phyloP scores from a whole-genome alignment of 2,329 filamentous ascomycete species.

The Pezicula radicicola region DNA sequence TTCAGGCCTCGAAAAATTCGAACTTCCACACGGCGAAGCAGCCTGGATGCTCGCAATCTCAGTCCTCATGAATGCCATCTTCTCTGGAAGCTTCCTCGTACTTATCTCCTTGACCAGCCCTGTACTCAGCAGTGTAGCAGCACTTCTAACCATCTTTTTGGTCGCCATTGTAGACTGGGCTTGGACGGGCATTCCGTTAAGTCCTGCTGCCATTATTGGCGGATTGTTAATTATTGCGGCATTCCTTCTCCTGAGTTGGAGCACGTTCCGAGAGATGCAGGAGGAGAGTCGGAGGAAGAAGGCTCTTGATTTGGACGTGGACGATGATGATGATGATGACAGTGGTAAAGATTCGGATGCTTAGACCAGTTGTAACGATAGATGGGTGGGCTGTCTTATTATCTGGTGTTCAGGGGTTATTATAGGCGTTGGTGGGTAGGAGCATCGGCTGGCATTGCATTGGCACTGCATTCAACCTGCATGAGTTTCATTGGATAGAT shows the following conservation, averaged over 20 bases:
- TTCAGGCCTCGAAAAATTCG: conserved; percentile 77
- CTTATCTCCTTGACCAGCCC: conserved; percentile 91
- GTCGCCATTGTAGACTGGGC: conserved; percentile 91
- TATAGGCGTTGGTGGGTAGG: too few species aligned
- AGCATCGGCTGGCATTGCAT: too few species aligned
- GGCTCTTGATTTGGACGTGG: conserved; percentile 34
- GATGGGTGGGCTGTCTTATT: too few species aligned
- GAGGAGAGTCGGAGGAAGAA: conserved; percentile 69
- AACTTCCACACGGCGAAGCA: conserved; percentile 72
- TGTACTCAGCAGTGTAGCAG: conserved; percentile 87
- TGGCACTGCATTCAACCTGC: too few species aligned
- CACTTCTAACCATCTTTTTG: conserved; percentile 93
- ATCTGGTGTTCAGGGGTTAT: too few species aligned
- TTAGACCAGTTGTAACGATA: conserved; percentile 5
- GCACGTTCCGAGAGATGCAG: conserved; percentile 89
- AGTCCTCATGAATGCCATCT: conserved; percentile 83
- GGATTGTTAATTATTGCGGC: conserved; percentile 84
- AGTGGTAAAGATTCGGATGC: conserved; percentile 30
- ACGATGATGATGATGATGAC: conserved; percentile 24
- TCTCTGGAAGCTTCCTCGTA: conserved; percentile 89
- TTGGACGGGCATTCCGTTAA: conserved; percentile 74
- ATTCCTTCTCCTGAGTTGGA: conserved; percentile 84
- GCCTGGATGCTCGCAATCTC: conserved; percentile 78
- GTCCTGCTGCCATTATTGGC: conserved; percentile 73
- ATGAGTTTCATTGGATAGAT: too few species aligned